Evolutionary conservation across 768 basidiomycete genomes (phyloP), one percentile per base, ranked within the genome.

Genomic region (Pisolithus tinctorius): DNA sequence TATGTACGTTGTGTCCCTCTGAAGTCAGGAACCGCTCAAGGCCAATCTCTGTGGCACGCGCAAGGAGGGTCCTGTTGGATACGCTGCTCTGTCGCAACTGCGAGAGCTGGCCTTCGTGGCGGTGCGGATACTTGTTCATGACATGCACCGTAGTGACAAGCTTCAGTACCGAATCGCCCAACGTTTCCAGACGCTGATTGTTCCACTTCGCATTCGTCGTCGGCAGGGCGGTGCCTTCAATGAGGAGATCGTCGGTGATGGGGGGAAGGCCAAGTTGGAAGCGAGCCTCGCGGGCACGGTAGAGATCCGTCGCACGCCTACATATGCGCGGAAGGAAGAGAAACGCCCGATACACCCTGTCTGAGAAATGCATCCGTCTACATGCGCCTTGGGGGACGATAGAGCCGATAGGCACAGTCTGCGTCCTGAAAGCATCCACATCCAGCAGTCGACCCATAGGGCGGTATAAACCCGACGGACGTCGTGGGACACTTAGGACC

Each of bases 181-280:
- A 71, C 0, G 90, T 93, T 64, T 95, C 93, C 50, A 94, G 64
- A 0, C 88, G 81, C 60, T 95, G 89, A 55, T 93, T 94, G 66
- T 77, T 88, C 69, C 80, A 90, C 8, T 78, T 76, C 6, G 80
- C 75, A 31, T 61, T 62, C 6, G 84, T 76, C 34, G 74, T 74
- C 1, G 92, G 93, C 10, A 91, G 70, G 1, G 88, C 91, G 23
- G 88, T 75, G 5, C 88, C 88, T 61, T 92, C 84, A 2, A 83
- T 72, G 42, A 92, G 73, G 6, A 80, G 70, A 38, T 80, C 70
- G 34, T 78, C 75, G 2, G 63, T 56, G 45, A 92, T 79, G 1
- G 76, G 67, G 3, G 88, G 86, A 20, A 93, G 73, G 10, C 74
- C 72, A 30, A 92, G 76, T 39, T 77, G 73, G 14, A 71, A 45